These are phyloP conservation scores for Plenodomus tracheiphilus DNA, from an alignment of 2,329 filamentous ascomycete genomes.

Conservation along the genomic window DNA sequence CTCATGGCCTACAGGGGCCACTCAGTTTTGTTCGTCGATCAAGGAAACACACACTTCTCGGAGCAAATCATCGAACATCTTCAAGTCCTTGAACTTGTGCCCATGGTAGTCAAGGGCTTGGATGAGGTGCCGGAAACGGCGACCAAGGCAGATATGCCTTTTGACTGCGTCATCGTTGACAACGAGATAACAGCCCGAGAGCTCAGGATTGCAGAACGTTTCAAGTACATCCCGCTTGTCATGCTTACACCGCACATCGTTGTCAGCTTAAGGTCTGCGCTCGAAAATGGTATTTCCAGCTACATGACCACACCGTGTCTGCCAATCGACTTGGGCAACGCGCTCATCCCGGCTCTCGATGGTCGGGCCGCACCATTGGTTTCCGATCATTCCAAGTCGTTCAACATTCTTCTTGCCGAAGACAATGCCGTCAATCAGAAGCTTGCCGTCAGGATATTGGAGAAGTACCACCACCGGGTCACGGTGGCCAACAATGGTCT, in stretches of 20 bases:
- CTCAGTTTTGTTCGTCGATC: constrained; percentile 92
- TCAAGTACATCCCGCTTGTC: constrained; percentile 97
- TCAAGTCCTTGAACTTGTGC: constrained; percentile 74
- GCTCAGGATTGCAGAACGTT: constrained; percentile 84
- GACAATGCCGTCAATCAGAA: constrained; percentile 98
- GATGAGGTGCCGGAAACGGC: constrained; percentile 64
- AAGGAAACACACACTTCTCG: constrained; percentile 77
- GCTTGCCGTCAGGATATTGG: constrained; percentile 91
- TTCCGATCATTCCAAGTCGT: constrained; percentile 91
- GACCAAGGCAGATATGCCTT: constrained; percentile 60
- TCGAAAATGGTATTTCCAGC: constrained; percentile 95
- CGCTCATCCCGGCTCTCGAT: constrained; percentile 92
- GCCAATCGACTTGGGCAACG: constrained; percentile 91
- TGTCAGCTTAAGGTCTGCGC: constrained; percentile 87
- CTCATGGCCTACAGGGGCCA: constrained; percentile 90
- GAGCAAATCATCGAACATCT: constrained; percentile 79
- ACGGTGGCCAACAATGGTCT: constrained; percentile 94
- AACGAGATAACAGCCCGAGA: constrained; percentile 87
- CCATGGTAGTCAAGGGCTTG: constrained; percentile 81
- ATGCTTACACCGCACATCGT: constrained; percentile 86
- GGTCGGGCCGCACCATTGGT: constrained; percentile 88
- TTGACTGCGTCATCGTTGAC: constrained; percentile 95
- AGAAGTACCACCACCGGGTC: constrained; percentile 92
- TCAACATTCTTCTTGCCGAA: constrained; percentile 92
- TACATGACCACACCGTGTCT: constrained; percentile 98